Percentiles rank a stretch among this genome's conserved stretches.
phyloP scores from a whole-genome alignment of 2,329 filamentous ascomycete genomes.

The Samsoniella hepiali region DNA sequence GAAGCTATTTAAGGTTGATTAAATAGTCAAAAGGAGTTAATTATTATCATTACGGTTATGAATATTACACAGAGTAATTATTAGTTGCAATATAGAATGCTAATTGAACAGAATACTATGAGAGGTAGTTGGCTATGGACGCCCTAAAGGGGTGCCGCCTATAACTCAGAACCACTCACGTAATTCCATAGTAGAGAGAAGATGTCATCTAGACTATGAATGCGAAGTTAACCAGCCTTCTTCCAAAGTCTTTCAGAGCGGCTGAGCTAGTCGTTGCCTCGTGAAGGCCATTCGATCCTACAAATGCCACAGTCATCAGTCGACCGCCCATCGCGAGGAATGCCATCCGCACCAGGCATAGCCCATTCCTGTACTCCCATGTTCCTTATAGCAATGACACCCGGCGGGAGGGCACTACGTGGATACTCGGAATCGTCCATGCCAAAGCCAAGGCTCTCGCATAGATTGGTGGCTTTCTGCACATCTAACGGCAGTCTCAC shows the following conservation, averaged over 20 bases:
- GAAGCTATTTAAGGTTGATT: too few species aligned
- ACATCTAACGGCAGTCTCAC: not conserved
- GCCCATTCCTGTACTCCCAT: not conserved
- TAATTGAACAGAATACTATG: too few species aligned
- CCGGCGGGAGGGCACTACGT: not conserved
- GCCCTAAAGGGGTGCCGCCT: too few species aligned
- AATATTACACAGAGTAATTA: too few species aligned
- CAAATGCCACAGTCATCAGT: not conserved
- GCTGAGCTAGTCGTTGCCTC: not conserved
- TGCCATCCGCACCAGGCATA: not conserved
- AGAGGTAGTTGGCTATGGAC: too few species aligned
- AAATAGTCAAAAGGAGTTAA: too few species aligned
- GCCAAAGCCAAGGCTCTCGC: not conserved
- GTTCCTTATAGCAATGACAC: not conserved
- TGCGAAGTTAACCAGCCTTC: too few species aligned
- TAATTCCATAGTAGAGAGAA: too few species aligned
- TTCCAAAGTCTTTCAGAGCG: not conserved
- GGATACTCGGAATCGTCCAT: not conserved
- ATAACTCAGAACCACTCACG: too few species aligned
- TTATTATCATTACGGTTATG: too few species aligned
- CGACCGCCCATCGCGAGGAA: not conserved
- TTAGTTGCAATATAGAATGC: too few species aligned
- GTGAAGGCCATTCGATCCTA: not conserved
- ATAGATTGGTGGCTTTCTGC: not conserved
- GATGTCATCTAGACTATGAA: too few species aligned